These are phyloP conservation scores for Sclerotinia nivalis DNA, from an alignment of 2,329 filamentous ascomycete genomes.

Conservation along the genomic window DNA sequence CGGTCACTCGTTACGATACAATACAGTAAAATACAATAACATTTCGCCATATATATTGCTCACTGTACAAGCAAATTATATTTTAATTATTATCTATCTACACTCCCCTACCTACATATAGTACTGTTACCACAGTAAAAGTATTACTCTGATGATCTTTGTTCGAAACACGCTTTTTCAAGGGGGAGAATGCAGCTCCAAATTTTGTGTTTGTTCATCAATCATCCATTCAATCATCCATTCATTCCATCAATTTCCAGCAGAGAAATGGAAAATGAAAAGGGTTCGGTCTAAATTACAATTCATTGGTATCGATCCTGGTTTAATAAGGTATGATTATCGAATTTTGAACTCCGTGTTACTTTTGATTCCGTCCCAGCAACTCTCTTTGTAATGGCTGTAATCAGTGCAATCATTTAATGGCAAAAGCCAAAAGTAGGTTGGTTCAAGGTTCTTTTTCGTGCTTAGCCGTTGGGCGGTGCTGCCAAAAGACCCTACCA, in stretches of 20 bases:
- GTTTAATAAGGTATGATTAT: conserved; percentile 19
- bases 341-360: background rate
- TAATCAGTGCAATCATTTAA: background rate
- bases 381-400: too few species aligned
- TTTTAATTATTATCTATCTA: background rate
- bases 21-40: too few species aligned
- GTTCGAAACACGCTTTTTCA: conserved; percentile 16
- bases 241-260: conserved; percentile 7
- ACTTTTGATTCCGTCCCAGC: conserved; percentile 5
- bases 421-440: background rate
- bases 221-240: background rate
- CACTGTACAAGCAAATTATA: background rate
- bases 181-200: conserved; percentile 13
- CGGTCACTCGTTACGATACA: conserved; percentile 6
- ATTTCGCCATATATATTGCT: background rate
- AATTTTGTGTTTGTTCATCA: background rate
- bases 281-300: conserved; percentile 8
- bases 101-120: background rate
- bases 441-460: conserved; percentile 13
- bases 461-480: conserved; percentile 16
- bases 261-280: background rate
- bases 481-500: conserved; percentile 1
- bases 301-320: conserved; percentile 9
- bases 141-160: conserved; percentile 4
- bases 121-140: background rate